Evolutionary conservation across 164 flowering plant species (phyloP).

Genomic region (Annona cherimola): DNA sequence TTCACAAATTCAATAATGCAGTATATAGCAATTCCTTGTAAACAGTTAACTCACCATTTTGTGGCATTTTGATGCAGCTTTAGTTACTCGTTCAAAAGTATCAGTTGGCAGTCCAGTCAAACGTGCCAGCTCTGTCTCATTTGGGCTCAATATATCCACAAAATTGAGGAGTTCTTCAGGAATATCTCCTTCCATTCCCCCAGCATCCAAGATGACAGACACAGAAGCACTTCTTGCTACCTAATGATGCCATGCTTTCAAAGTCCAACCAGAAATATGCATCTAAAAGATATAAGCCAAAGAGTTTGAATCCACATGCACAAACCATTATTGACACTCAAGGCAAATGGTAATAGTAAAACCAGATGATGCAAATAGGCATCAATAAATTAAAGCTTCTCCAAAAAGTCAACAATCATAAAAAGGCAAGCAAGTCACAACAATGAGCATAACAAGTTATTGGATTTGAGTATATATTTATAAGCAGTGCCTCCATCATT

Average conservation of each 20-base stretch:
- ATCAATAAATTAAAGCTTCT: neutral
- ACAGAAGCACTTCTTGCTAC: conserved; percentile 76
- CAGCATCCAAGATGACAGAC: conserved; percentile 87
- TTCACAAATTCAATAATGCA: too few species aligned
- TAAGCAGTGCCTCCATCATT: too few species aligned
- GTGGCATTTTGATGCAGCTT: conserved; percentile 65
- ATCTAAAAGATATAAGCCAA: neutral
- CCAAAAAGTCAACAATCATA: too few species aligned
- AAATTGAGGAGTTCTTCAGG: conserved; percentile 54
- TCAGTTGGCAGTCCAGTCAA: conserved; percentile 78
- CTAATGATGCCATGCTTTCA: conserved; percentile 30
- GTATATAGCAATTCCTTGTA: too few species aligned
- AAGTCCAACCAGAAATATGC: neutral
- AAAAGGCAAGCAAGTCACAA: neutral
- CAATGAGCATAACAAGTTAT: too few species aligned
- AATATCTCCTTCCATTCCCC: conserved; percentile 82
- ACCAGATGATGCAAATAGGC: neutral
- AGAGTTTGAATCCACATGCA: neutral
- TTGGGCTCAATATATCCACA: conserved; percentile 86
- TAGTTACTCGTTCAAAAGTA: conserved; percentile 65
- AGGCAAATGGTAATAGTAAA: neutral
- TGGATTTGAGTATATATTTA: too few species aligned
- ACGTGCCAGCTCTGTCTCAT: conserved; percentile 84
- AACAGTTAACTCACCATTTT: conserved; percentile 52
- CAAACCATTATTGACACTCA: neutral